Evolutionary conservation across 768 basidiomycete species (phyloP).

Genomic region (Russula lepida): DNA sequence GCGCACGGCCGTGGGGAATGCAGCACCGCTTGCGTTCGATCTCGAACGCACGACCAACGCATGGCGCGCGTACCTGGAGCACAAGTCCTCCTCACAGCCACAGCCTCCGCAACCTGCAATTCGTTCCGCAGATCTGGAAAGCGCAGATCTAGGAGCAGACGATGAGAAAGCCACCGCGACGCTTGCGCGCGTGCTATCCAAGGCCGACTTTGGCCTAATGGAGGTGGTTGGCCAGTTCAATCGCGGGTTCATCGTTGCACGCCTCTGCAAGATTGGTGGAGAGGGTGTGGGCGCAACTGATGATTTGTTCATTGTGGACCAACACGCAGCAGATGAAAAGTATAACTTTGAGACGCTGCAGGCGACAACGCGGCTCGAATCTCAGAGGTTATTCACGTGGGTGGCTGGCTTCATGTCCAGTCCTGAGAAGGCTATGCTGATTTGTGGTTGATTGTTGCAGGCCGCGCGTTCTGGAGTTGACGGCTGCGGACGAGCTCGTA

Average conservation of each 20-base stretch:
- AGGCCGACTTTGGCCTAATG: conserved; percentile 81
- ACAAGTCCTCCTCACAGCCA: background rate
- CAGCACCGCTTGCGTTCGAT: conserved; percentile 3
- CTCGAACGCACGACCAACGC: conserved; percentile 1
- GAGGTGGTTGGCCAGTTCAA: conserved; percentile 91
- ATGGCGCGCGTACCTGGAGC: conserved; percentile 3
- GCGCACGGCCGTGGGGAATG: conserved; percentile 8
- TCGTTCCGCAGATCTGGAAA: conserved; percentile 6
- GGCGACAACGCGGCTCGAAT: conserved; percentile 79
- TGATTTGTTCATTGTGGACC: conserved; percentile 94
- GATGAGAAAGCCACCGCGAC: conserved; percentile 54
- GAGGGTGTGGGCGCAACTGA: conserved; percentile 34
- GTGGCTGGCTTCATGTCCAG: conserved; percentile 21
- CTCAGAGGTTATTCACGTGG: conserved; percentile 76
- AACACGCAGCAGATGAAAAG: conserved; percentile 97
- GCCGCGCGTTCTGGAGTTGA: conserved; percentile 68
- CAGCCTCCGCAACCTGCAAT: background rate
- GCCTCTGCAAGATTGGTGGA: conserved; percentile 39
- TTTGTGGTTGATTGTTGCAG: conserved; percentile 33
- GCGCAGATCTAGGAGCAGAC: conserved; percentile 31
- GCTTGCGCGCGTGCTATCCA: conserved; percentile 78
- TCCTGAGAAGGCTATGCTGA: background rate
- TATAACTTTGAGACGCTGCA: conserved; percentile 97
- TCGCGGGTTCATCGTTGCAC: conserved; percentile 83
- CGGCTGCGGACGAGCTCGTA: conserved; percentile 82